Percentiles rank a stretch among this genome's conserved stretches.
Conservation (phyloP, 805 yeast genomes). For the Wickerhamomyces tratensis region DNA sequence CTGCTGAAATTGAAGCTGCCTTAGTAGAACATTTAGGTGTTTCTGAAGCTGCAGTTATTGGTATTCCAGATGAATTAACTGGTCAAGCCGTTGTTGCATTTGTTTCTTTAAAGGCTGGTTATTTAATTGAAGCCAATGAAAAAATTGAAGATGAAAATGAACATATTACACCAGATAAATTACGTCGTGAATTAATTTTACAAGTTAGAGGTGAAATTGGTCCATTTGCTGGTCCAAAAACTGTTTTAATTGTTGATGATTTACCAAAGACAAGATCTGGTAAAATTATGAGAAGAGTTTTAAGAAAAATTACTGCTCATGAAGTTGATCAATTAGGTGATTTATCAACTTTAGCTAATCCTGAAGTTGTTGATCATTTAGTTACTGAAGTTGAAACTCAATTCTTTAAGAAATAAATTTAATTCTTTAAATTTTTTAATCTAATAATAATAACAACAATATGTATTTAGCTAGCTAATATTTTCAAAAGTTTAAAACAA, state of each 20-base stretch:
- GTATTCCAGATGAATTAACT: constrained; percentile 73
- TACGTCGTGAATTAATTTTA: constrained; percentile 37
- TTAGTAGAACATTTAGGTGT: constrained; percentile 62
- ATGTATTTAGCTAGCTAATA: too few relatives aligned
- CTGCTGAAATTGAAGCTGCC: constrained; percentile 84
- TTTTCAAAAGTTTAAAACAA: too few relatives aligned
- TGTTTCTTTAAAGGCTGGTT: constrained; percentile 57
- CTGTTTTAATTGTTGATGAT: constrained; percentile 62
- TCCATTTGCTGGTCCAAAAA: constrained; percentile 80
- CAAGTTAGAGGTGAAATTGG: constrained; percentile 76
- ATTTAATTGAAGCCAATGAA: constrained; percentile 21
- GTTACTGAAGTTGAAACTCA: constrained; percentile 37
- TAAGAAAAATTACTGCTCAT: constrained; percentile 64
- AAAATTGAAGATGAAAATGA: constrained; percentile 13
- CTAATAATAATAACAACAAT: too few relatives aligned
- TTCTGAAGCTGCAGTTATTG: constrained; percentile 78
- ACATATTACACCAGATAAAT: constrained; percentile 1
- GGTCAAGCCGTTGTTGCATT: constrained; percentile 84
- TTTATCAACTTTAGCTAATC: constrained; percentile 68
- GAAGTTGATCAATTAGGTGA: constrained; percentile 81
- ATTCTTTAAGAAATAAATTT: neutral
- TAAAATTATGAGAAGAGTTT: constrained; percentile 79
- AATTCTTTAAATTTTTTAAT: too few relatives aligned
- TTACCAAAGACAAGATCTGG: constrained; percentile 84
- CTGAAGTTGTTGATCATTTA: constrained; percentile 59